Conservation (phyloP, 306 rosid species). For the Hylodesmum podocarpum region DNA sequence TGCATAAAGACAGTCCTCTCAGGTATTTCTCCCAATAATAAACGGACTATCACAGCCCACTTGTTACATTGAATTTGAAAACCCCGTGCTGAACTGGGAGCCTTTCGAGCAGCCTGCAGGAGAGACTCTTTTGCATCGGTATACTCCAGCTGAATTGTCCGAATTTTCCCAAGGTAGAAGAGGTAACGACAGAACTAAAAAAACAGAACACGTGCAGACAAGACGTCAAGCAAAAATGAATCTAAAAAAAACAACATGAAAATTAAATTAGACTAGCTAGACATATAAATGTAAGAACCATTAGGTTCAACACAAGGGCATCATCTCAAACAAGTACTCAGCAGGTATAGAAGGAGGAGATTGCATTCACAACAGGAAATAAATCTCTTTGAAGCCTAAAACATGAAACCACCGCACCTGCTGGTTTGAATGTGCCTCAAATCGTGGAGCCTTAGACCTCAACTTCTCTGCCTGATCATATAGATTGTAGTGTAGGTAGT, state of each 20-base stretch:
- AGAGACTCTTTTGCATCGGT: slow-evolving; percentile 92
- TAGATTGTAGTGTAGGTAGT: slow-evolving; percentile 84
- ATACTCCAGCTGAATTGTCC: slow-evolving; percentile 86
- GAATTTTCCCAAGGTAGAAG: slow-evolving; percentile 85
- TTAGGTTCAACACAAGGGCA: neutral
- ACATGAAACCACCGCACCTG: slow-evolving; percentile 49
- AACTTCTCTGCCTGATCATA: slow-evolving; percentile 87
- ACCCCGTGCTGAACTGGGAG: slow-evolving; percentile 76
- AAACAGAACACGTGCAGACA: slow-evolving; percentile 10
- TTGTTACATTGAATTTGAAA: slow-evolving; percentile 84
- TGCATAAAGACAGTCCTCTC: slow-evolving; percentile 93
- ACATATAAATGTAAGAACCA: neutral
- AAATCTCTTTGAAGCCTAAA: neutral
- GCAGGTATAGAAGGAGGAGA: neutral
- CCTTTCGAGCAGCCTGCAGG: slow-evolving; percentile 85
- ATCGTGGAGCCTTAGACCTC: slow-evolving; percentile 87
- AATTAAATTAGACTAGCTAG: neutral
- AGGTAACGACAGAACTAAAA: slow-evolving; percentile 83
- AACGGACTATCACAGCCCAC: slow-evolving; percentile 86
- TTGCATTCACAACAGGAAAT: neutral
- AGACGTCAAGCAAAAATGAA: neutral
- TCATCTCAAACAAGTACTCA: neutral
- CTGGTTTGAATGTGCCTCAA: slow-evolving; percentile 92
- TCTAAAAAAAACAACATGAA: neutral
- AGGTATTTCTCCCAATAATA: slow-evolving; percentile 82